These are phyloP conservation scores for Pontederia crassipes DNA, from an alignment of 176 grass and related monocot species.

Conservation along the genomic window DNA sequence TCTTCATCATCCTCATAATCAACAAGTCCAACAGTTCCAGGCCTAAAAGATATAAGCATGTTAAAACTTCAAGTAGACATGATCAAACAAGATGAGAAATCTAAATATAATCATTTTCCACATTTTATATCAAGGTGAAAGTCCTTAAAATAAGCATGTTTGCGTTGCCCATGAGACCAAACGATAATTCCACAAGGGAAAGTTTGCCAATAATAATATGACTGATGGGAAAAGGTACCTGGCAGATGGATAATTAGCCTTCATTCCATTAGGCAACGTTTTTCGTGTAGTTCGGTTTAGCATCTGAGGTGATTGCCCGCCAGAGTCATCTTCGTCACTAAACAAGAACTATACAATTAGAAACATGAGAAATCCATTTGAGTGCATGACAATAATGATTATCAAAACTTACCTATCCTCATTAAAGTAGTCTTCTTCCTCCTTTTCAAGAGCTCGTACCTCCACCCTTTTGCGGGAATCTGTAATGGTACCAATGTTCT, in stretches of 20 bases:
- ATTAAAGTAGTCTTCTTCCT: slow-evolving; percentile 70
- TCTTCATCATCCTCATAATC: slow-evolving; percentile 60
- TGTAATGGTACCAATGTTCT: slow-evolving; percentile 23
- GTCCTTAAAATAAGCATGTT: too few species aligned
- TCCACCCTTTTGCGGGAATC: slow-evolving; percentile 46
- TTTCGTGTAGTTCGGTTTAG: slow-evolving; percentile 30
- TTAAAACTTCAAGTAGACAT: slow-evolving; percentile 8
- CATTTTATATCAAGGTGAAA: not conserved
- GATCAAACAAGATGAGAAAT: slow-evolving; percentile 16
- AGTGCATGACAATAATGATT: not conserved
- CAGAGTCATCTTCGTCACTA: slow-evolving; percentile 62
- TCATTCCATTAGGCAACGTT: slow-evolving; percentile 61
- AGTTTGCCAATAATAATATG: not conserved
- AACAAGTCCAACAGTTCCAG: slow-evolving; percentile 40
- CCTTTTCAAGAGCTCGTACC: slow-evolving; percentile 49
- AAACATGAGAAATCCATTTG: not conserved
- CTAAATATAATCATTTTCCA: not conserved
- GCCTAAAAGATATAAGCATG: slow-evolving; percentile 26
- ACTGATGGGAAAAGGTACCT: slow-evolving; percentile 27
- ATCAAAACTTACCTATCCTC: slow-evolving; percentile 49
- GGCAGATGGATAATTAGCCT: slow-evolving; percentile 31
- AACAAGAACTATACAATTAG: slow-evolving; percentile 9
- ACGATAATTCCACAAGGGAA: not conserved
- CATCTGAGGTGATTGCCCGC: slow-evolving; percentile 18
- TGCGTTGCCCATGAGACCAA: not conserved